phyloP scores from a whole-genome alignment of 163 green algal genomes.

The Picocystis sp. region DNA sequence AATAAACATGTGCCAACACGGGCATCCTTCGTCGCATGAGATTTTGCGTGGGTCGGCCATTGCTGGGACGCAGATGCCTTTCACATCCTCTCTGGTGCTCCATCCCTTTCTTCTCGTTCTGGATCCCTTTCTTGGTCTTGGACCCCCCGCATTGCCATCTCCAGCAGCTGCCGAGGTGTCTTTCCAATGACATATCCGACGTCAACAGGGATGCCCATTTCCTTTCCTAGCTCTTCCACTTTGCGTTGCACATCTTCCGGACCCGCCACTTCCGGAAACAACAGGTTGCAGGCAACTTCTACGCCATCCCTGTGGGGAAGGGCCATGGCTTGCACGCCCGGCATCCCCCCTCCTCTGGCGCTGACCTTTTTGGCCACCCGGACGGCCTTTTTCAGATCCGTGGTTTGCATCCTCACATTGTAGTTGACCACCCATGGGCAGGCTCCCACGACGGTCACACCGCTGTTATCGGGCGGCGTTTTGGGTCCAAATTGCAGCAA shows the following conservation, averaged over 20 bases:
- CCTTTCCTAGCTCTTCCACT: slow-evolving; percentile 7
- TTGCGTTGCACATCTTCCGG: slow-evolving; percentile 4
- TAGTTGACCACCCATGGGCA: slow-evolving; percentile 54
- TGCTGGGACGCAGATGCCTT: too few species aligned
- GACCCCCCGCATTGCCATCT: too few species aligned
- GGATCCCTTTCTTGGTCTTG: too few species aligned
- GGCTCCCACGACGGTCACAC: slow-evolving; percentile 42
- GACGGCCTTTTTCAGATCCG: slow-evolving; percentile 16
- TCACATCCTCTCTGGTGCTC: too few species aligned
- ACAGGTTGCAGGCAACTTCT: slow-evolving; percentile 49
- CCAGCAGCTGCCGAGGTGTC: too few species aligned
- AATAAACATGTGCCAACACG: too few species aligned
- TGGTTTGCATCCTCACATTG: slow-evolving; percentile 45
- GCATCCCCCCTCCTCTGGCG: slow-evolving; percentile 45
- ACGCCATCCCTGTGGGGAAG: slow-evolving; percentile 31
- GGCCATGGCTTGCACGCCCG: slow-evolving; percentile 46
- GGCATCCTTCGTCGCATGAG: too few species aligned
- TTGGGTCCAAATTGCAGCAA: neutral
- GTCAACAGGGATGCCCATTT: slow-evolving; percentile 5
- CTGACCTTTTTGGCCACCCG: slow-evolving; percentile 37
- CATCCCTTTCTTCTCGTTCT: too few species aligned
- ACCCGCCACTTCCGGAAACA: slow-evolving; percentile 9
- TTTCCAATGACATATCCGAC: too few species aligned
- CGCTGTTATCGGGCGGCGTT: slow-evolving; percentile 8
- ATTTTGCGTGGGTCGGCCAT: too few species aligned